A percentile compares a stretch with the other conserved stretches of the same genome.
Evolutionary conservation across 345 rosid genomes (phyloP).

Genomic region (Zanthoxylum bungeanum): DNA sequence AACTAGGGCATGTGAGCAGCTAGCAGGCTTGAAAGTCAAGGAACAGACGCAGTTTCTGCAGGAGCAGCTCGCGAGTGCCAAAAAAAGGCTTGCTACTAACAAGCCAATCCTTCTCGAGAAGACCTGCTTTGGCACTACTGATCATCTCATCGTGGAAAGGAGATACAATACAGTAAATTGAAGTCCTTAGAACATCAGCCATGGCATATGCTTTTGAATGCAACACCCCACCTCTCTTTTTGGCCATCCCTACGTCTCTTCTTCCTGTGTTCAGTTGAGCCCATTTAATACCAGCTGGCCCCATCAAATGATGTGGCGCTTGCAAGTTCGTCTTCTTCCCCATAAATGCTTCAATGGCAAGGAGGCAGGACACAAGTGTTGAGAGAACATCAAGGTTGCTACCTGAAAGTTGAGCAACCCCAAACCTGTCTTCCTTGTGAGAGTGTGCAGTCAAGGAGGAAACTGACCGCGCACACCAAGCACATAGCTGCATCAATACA

Average conservation of each 20-base stretch:
- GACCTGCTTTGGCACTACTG: constrained; percentile 50
- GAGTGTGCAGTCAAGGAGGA: constrained; percentile 75
- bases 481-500: constrained; percentile 51
- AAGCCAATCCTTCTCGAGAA: constrained; percentile 84
- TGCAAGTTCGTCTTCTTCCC: constrained; percentile 79
- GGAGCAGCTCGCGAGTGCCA: constrained; percentile 61
- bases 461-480: constrained; percentile 75
- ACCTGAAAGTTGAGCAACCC: constrained; percentile 94
- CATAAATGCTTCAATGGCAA: constrained; percentile 79
- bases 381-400: constrained; percentile 72
- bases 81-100: constrained; percentile 45
- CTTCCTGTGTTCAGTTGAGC: constrained; percentile 54
- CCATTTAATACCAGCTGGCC: constrained; percentile 70
- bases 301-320: constrained; percentile 57
- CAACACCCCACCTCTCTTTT: constrained; percentile 44
- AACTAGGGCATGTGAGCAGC: not conserved
- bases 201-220: constrained; percentile 67
- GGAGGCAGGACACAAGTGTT: constrained; percentile 66
- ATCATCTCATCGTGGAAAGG: constrained; percentile 79
- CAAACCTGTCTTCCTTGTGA: constrained; percentile 74
- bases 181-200: constrained; percentile 71
- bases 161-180: constrained; percentile 63
- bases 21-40: constrained; percentile 68
- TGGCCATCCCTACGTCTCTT: constrained; percentile 47
- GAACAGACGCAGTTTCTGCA: constrained; percentile 72